Conservation (phyloP, 768 basidiomycete species). For the Leccinum variicolor region DNA sequence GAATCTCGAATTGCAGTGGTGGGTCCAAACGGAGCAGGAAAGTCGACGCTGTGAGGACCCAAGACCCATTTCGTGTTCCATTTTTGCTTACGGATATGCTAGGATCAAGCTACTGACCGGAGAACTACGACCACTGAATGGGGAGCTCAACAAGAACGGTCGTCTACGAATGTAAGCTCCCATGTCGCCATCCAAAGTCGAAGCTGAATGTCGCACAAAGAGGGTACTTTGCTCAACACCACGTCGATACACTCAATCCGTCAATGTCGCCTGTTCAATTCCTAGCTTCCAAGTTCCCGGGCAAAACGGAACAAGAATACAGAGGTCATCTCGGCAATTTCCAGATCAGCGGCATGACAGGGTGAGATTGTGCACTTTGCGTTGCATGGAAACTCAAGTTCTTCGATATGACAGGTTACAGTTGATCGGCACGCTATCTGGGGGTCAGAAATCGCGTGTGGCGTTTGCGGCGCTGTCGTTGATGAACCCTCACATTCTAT, state of each 20-base stretch:
- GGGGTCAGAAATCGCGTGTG: constrained; percentile 95
- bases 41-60: constrained; percentile 78
- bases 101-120: constrained; percentile 74
- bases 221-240: constrained; percentile 92
- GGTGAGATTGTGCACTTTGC: constrained; percentile 41
- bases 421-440: constrained; percentile 85
- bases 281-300: constrained; percentile 88
- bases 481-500: constrained; percentile 84
- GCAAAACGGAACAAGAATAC: constrained; percentile 95
- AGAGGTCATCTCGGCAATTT: constrained; percentile 93
- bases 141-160: constrained; percentile 88
- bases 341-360: constrained; percentile 95
- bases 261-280: constrained; percentile 92
- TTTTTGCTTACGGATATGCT: constrained; percentile 6
- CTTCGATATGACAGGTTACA: constrained; percentile 53
- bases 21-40: constrained; percentile 94
- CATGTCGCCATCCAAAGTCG: constrained; percentile 1
- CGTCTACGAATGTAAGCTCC: constrained; percentile 76
- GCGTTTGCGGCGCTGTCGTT: constrained; percentile 87
- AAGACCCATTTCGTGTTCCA: background rate
- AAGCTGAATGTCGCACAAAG: constrained; percentile 35
- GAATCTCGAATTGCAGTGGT: constrained; percentile 95
- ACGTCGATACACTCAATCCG: constrained; percentile 86
- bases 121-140: constrained; percentile 35
- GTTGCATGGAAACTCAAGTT: background rate